Base-by-base conservation (phyloP, 2,329 filamentous ascomycete species). In the Sporothrix schenckii region DNA sequence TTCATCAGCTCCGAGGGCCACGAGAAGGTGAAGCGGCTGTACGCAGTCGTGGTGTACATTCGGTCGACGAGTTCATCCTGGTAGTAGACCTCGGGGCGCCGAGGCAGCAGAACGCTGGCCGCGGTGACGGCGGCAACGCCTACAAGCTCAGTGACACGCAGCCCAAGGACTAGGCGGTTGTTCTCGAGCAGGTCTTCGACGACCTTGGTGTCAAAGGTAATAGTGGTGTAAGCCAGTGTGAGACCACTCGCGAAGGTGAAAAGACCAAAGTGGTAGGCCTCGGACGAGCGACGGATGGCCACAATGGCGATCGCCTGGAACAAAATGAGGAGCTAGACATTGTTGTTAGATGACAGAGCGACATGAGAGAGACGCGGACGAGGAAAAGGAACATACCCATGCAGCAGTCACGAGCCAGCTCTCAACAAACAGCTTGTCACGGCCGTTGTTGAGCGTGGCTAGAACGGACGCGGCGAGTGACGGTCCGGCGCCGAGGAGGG, bases 41-140 rank as follows among this genome's bases (percentile, higher is more conserved):
- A 81, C 0, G 88, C 85, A 2, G 89, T 88, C 3, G 82, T 83
- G 0, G 89, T 90, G 74, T 83, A 84, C 79, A 90, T 84, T 19
- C 82, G 81, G 76, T 94, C 91, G 44, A 94, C 89, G 3, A 83
- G 77, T 61, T 83, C 81, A 34, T 83, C 88, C 52, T 88, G 73
- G 75, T 84, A 81, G 75, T 84, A 92, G 21, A 93, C 88, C 68
- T 89, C 83, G 3, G 91, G 91, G 13, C 91, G 84, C 56, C 91
- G 85, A 4, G 89, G 90, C 16, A 93, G 80, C 0, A 84, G 82
- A 14, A 90, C 72, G 73, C 84, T 85, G 19, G 82, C 79, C 58
- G 86, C 73, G 16, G 80, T 78, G 21, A 87, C 78, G n/a, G 79
- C 75, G n/a, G 87, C 41, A 16, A 81, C 77, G 13, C 81, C 76